A percentile compares a stretch with the other conserved stretches of the same genome.
These are phyloP conservation scores for Boletus semigastroideus DNA, from an alignment of 1,284 basidiomycete species.

Conservation along the genomic window DNA sequence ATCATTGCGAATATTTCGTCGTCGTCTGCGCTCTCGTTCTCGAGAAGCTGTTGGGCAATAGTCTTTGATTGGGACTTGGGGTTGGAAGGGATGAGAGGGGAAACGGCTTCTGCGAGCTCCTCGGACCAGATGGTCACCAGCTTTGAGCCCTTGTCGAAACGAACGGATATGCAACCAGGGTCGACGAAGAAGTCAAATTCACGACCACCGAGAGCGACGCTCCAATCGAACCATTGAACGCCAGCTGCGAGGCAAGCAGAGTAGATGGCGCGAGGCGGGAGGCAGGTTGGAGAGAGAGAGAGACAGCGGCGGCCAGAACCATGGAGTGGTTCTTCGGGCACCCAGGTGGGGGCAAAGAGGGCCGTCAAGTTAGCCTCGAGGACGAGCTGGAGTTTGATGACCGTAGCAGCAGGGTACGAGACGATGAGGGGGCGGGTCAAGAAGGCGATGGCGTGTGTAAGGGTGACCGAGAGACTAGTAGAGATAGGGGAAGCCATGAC, in stretches of 20 bases:
- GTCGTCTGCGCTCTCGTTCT: constrained; percentile 65
- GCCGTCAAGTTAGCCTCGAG: constrained; percentile 71
- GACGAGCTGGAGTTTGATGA: constrained; percentile 64
- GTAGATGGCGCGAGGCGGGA: constrained; percentile 69
- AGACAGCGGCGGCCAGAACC: constrained; percentile 73
- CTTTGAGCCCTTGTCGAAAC: constrained; percentile 45
- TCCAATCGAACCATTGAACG: constrained; percentile 78
- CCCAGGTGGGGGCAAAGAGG: constrained; percentile 66
- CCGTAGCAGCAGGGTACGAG: constrained; percentile 53
- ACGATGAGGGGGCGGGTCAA: constrained; percentile 62
- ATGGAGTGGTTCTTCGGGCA: constrained; percentile 56
- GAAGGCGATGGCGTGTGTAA: constrained; percentile 70
- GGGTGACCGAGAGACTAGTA: constrained; percentile 59
- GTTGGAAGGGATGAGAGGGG: constrained; percentile 40
- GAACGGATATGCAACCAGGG: constrained; percentile 70
- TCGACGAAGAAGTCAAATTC: constrained; percentile 79
- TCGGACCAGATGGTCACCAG: constrained; percentile 69
- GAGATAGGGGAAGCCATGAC: constrained; percentile 49
- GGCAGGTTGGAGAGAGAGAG: constrained; percentile 62
- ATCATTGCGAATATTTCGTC: constrained; percentile 72
- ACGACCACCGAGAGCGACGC: constrained; percentile 58
- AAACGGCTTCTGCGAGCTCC: constrained; percentile 31
- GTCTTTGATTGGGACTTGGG: constrained; percentile 47
- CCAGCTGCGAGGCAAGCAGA: constrained; percentile 63
- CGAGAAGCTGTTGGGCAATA: constrained; percentile 67